Conservation (phyloP, 495 filamentous ascomycete genomes). For the Thozetella sp. region DNA sequence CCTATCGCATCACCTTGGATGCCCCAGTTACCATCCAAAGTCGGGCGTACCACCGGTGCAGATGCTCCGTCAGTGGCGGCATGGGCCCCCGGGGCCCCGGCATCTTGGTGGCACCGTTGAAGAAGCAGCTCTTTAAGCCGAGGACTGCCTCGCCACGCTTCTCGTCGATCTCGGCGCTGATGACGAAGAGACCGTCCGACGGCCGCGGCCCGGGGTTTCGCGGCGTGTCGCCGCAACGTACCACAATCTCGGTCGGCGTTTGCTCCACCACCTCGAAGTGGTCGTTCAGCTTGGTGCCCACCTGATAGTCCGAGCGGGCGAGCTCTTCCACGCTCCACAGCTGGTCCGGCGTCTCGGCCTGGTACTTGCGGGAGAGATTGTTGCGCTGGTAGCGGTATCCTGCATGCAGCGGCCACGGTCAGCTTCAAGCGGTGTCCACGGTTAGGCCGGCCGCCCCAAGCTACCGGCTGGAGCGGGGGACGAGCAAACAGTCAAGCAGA, state of each 20-base stretch:
- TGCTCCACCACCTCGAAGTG: constrained; percentile 78
- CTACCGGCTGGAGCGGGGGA: no score
- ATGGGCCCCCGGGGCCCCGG: constrained; percentile 53
- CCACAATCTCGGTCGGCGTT: constrained; percentile 57
- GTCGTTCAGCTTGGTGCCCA: constrained; percentile 69
- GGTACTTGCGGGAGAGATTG: constrained; percentile 64
- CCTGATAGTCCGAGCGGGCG: constrained; percentile 52
- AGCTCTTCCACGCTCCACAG: constrained; percentile 65
- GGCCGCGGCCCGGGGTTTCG: constrained; percentile 54
- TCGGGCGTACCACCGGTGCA: constrained; percentile 68
- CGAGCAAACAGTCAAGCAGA: constrained; percentile 1
- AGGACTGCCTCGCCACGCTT: constrained; percentile 64
- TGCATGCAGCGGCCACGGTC: constrained; percentile 17
- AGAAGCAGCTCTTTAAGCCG: constrained; percentile 68
- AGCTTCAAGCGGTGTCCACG: no score
- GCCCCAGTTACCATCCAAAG: constrained; percentile 60
- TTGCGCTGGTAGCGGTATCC: constrained; percentile 66
- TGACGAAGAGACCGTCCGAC: constrained; percentile 72
- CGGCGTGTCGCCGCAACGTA: constrained; percentile 71
- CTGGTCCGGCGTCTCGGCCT: constrained; percentile 60
- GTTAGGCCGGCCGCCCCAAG: no score
- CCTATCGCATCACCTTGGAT: constrained; percentile 21
- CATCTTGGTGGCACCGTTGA: constrained; percentile 34
- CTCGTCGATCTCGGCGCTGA: constrained; percentile 62
- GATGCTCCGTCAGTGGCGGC: constrained; percentile 53